These are phyloP conservation scores for Diutina neorugosa DNA, from an alignment of 1,139 yeast species.

Conservation along the genomic window DNA sequence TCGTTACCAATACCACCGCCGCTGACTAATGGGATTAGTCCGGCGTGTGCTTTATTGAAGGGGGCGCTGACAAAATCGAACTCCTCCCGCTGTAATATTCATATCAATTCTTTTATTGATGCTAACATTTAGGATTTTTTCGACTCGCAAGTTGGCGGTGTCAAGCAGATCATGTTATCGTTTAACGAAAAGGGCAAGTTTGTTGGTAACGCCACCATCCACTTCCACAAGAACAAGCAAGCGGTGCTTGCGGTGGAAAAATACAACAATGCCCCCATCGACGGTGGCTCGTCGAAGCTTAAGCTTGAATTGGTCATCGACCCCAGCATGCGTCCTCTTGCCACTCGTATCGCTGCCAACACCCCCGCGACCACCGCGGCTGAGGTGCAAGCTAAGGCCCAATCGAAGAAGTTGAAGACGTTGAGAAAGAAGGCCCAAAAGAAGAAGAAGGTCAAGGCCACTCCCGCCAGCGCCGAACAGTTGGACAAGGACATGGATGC, in stretches of 20 bases:
- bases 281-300: constrained; percentile 69
- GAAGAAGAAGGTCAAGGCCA: constrained; percentile 48
- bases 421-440: constrained; percentile 11
- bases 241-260: constrained; percentile 68
- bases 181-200: constrained; percentile 86
- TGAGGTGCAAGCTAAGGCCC: constrained; percentile 9
- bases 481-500: constrained; percentile 33
- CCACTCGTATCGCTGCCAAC: constrained; percentile 57
- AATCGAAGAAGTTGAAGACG: constrained; percentile 9
- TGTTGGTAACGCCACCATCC: constrained; percentile 82
- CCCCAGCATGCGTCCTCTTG: constrained; percentile 67
- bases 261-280: constrained; percentile 90
- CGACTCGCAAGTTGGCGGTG: constrained; percentile 79
- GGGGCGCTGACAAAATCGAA: background rate
- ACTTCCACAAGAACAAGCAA: constrained; percentile 54
- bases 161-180: constrained; percentile 54
- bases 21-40: background rate
- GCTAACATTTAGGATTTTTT: constrained; percentile 60
- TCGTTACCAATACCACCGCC: background rate
- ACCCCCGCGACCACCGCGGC: constrained; percentile 8
- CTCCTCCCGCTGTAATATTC: background rate
- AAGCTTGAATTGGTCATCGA: constrained; percentile 80
- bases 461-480: constrained; percentile 40
- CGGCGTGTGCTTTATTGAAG: background rate
- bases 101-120: background rate